Evolutionary conservation across 2,329 filamentous ascomycete species (phyloP), one percentile per base, ranked within the genome.

Genomic region (Cladosporium sphaerospermum): DNA sequence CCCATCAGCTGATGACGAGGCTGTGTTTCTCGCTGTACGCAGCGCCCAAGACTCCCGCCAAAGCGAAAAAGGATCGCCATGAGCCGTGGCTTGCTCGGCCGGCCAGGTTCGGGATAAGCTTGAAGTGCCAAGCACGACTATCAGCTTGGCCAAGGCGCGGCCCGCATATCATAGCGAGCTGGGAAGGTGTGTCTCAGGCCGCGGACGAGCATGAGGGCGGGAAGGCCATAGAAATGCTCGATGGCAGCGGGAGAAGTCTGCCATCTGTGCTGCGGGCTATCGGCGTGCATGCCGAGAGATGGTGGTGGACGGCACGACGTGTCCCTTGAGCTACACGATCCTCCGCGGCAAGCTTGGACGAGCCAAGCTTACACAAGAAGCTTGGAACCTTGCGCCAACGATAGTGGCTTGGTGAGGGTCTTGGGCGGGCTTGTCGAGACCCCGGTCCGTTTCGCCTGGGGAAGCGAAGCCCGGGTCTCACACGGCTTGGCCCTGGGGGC

Each of bases 371-470:
- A 28, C 45, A 47, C 45, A 47, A 47, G 47, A 50, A 44, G 42
- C 41, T 43, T 43, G 41, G 41, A 18, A 19, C 23, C 13, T 23
- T 13, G 36, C 37, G 37, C 36, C 46, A 49, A 14, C 31, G 31
- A 18, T 43, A 43, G 48, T 32, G 48, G 48, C 48, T 51, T 51
- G 39, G 48, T 42, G 36, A 28, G 40, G 40, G 40, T 44, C 48
- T 51, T 51, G 48, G 45, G 28, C 11, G 45, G 45, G 45, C 48
- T 51, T 50, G 31, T 36, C 48, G 39, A 51, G 48, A 50, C 47
- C 48, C 48, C 48, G 48, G 48, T 51, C 48, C 48, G 48, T 51
- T 51, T 51, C 48, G 48, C 48, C 48, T 51, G 48, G 48, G 48
- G 48, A 51, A 51, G 48, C 48, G 48, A 51, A 44, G 48, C 16